A percentile compares a stretch with the other conserved stretches of the same genome.
phyloP scores from a whole-genome alignment of 208 protist genomes.

The Balamuthia mandrillaris region DNA sequence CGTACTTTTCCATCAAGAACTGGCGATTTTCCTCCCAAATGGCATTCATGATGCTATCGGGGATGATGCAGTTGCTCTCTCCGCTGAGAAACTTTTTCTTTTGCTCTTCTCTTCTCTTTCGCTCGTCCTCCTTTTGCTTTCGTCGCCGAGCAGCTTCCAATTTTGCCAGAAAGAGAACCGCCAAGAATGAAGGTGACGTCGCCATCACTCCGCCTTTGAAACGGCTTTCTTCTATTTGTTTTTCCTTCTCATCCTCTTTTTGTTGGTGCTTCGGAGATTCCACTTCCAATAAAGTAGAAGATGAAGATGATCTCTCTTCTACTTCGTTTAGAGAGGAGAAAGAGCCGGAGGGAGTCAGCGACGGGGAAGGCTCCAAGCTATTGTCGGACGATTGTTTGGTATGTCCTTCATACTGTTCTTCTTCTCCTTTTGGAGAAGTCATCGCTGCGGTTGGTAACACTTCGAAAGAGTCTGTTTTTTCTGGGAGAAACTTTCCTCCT shows the following conservation, averaged over 20 bases:
- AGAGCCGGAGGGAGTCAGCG: no score
- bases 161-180: slow-evolving; percentile 28
- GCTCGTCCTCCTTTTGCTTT: slow-evolving; percentile 27
- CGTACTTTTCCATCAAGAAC: slow-evolving; percentile 33
- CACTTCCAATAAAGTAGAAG: no score
- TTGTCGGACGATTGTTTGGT: no score
- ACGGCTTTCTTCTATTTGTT: neutral
- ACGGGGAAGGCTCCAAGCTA: no score
- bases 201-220: slow-evolving; percentile 20
- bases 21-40: slow-evolving; percentile 27
- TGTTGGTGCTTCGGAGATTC: no score
- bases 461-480: neutral
- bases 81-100: neutral
- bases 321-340: no score
- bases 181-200: slow-evolving; percentile 26
- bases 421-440: no score
- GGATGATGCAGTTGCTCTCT: neutral
- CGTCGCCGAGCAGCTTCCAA: neutral
- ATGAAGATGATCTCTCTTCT: no score
- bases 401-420: no score
- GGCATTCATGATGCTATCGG: neutral
- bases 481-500: neutral
- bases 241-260: neutral
- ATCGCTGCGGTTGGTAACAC: no score
- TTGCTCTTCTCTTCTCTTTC: neutral